Conservation (phyloP, 192 early-diverging fungal genomes). For the Chytriomyces hyalinus region DNA sequence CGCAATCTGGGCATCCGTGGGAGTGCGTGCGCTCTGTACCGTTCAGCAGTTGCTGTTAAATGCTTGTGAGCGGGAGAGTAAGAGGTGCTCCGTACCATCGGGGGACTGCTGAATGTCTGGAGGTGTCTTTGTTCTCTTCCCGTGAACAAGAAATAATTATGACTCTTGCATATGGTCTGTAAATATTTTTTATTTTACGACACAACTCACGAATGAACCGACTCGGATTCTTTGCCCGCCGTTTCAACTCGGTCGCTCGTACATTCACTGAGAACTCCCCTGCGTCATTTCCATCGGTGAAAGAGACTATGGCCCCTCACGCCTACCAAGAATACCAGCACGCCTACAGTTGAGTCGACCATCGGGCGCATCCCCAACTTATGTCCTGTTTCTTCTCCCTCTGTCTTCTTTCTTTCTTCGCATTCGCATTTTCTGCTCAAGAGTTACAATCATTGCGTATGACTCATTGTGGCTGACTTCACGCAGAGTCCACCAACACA, state of each 20-base stretch:
- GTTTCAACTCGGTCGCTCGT: constrained; percentile 6
- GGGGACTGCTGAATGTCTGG: too few relatives aligned
- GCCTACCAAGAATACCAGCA: constrained; percentile 42
- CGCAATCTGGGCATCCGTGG: constrained; percentile 52
- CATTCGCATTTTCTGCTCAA: background rate
- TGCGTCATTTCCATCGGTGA: constrained; percentile 39
- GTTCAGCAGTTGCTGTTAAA: too few relatives aligned
- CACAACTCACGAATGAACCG: too few relatives aligned
- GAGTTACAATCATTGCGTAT: background rate
- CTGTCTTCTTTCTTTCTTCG: background rate
- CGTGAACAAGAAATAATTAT: too few relatives aligned
- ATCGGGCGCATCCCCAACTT: background rate
- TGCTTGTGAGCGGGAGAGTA: too few relatives aligned
- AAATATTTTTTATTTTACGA: too few relatives aligned
- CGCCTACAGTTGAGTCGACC: constrained; percentile 32
- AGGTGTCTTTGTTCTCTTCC: too few relatives aligned
- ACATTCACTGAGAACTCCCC: constrained; percentile 20
- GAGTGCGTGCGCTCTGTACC: background rate
- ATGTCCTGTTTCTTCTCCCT: constrained; percentile 3
- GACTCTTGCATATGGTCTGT: too few relatives aligned
- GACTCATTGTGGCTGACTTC: background rate
- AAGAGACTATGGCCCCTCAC: constrained; percentile 43
- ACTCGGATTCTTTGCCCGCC: too few relatives aligned
- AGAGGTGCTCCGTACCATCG: too few relatives aligned
- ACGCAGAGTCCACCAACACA: constrained; percentile 43